Evolutionary conservation across 2,329 filamentous ascomycete species (phyloP).

Genomic region (Podosphaera xanthii): DNA sequence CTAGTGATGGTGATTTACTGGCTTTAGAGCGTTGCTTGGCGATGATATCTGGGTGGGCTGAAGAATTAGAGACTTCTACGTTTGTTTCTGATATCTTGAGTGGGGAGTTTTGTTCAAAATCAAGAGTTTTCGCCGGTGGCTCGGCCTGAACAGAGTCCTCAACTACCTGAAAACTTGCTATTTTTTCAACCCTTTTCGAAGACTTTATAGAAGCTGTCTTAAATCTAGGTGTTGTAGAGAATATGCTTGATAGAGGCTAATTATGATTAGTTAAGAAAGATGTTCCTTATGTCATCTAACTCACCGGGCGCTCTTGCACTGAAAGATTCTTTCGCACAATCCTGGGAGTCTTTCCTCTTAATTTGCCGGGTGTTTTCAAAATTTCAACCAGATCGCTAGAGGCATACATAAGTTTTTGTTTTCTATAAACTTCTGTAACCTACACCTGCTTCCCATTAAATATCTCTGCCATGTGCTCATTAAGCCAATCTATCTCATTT

Average conservation of each 20-base stretch:
- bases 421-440: slow-evolving; percentile 24
- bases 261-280: slow-evolving; percentile 7
- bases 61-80: not conserved
- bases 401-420: not conserved
- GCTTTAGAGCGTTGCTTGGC: not conserved
- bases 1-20: not conserved
- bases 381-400: slow-evolving; percentile 61
- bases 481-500: slow-evolving; percentile 94
- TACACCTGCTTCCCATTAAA: slow-evolving; percentile 76
- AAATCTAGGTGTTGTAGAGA: slow-evolving; percentile 31
- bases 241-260: slow-evolving; percentile 36
- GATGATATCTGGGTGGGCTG: not conserved
- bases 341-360: slow-evolving; percentile 60
- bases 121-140: too few species aligned
- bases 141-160: slow-evolving; percentile 21
- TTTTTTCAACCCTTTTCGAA: slow-evolving; percentile 11
- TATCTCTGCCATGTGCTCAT: slow-evolving; percentile 93
- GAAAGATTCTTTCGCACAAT: slow-evolving; percentile 39
- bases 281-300: slow-evolving; percentile 14
- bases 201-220: slow-evolving; percentile 21
- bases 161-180: slow-evolving; percentile 33
- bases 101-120: too few species aligned
- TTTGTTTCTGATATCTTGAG: not conserved
- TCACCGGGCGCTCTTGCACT: slow-evolving; percentile 38
- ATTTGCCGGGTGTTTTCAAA: slow-evolving; percentile 81